Conservation (phyloP, 129 eudicot genomes). For the Chrysanthemum makinoi region DNA sequence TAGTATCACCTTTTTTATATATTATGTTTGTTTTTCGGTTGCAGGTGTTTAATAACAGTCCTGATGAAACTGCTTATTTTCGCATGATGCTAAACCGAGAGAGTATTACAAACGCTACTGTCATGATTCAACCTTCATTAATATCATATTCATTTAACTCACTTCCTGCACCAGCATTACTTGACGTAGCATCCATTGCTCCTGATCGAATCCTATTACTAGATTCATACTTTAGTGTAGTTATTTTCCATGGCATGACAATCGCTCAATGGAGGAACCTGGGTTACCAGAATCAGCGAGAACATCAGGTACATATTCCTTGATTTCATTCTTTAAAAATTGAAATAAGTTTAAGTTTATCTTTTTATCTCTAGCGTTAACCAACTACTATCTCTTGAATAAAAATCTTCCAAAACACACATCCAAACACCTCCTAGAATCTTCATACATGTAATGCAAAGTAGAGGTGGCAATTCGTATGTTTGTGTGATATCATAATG, state of each 20-base stretch:
- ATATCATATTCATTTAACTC: constrained; percentile 84
- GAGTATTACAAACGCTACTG: constrained; percentile 73
- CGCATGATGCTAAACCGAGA: constrained; percentile 92
- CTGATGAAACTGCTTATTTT: constrained; percentile 97
- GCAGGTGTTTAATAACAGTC: constrained; percentile 92
- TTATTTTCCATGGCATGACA: constrained; percentile 91
- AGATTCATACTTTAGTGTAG: constrained; percentile 94
- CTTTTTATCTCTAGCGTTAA: too few relatives aligned
- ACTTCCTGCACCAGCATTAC: constrained; percentile 71
- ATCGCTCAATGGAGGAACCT: constrained; percentile 95
- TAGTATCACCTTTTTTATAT: neutral
- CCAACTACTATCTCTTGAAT: too few relatives aligned
- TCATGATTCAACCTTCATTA: constrained; percentile 92
- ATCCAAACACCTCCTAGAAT: too few relatives aligned
- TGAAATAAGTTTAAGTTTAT: too few relatives aligned
- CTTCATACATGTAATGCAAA: too few relatives aligned
- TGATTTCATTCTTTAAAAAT: neutral
- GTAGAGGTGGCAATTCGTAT: neutral
- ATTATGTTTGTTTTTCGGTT: neutral
- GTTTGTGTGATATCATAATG: neutral
- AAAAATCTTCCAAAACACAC: too few relatives aligned
- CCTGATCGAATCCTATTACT: constrained; percentile 86
- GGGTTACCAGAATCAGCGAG: constrained; percentile 92
- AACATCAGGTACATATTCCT: constrained; percentile 59
- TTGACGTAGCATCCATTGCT: constrained; percentile 84